Percentiles rank a stretch among this genome's conserved stretches.
Evolutionary conservation across 495 filamentous ascomycete species (phyloP).

Genomic region (Thermochaetoides thermophila): DNA sequence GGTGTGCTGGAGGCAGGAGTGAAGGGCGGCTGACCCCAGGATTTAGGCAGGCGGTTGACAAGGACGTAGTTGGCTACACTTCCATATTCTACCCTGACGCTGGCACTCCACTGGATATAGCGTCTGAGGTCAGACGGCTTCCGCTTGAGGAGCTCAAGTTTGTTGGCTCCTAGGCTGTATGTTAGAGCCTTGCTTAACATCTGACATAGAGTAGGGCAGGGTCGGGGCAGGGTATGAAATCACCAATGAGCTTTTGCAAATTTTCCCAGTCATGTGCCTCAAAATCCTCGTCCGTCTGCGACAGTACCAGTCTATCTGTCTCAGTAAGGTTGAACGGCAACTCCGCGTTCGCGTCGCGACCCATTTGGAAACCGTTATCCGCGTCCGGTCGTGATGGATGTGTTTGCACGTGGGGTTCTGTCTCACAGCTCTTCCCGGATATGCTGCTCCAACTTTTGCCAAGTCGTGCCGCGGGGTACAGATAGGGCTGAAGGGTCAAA

Average conservation of each 20-base stretch:
- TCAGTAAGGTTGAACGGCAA: conserved; percentile 50
- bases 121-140: conserved; percentile 70
- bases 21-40: conserved; percentile 49
- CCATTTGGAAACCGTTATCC: conserved; percentile 12
- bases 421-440: conserved; percentile 2
- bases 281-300: conserved; percentile 58
- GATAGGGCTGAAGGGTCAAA: too few species aligned
- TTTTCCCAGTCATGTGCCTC: conserved; percentile 53
- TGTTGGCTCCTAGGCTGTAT: conserved; percentile 39
- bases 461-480: neutral
- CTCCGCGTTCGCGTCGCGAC: conserved; percentile 17
- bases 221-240: conserved; percentile 1
- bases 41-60: conserved; percentile 45
- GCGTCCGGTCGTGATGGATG: neutral
- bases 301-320: conserved; percentile 47
- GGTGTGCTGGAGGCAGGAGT: conserved; percentile 37
- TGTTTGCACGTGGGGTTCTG: neutral
- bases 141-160: conserved; percentile 62
- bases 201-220: neutral
- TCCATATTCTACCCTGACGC: conserved; percentile 58
- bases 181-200: neutral
- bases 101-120: conserved; percentile 65
- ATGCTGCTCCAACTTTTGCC: conserved; percentile 2
- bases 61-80: conserved; percentile 64
- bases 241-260: conserved; percentile 51